Conservation (phyloP, 2,329 filamentous ascomycete genomes). For the Cladosporium colombiae region DNA sequence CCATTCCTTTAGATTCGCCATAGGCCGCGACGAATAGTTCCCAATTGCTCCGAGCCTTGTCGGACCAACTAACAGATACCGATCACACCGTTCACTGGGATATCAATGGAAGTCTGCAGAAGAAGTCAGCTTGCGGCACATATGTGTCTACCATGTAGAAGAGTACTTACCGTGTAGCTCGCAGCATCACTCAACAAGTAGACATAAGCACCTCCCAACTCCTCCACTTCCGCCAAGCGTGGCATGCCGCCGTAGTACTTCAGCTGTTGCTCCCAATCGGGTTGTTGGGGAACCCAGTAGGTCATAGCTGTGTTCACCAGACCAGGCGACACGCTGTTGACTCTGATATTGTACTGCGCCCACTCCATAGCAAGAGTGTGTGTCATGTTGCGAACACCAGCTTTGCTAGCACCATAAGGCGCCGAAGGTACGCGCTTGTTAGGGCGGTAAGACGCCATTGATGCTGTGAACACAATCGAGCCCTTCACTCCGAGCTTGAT, state of each 20-base stretch:
- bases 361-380: slow-evolving; percentile 63
- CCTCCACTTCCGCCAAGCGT: slow-evolving; percentile 37
- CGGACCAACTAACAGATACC: slow-evolving; percentile 23
- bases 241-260: slow-evolving; percentile 28
- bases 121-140: slow-evolving; percentile 53
- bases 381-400: slow-evolving; percentile 56
- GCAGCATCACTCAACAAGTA: slow-evolving; percentile 48
- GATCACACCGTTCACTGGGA: slow-evolving; percentile 42
- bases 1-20: neutral
- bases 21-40: neutral
- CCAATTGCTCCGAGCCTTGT: neutral
- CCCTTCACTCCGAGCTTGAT: slow-evolving; percentile 38
- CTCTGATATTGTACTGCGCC: slow-evolving; percentile 55
- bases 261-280: slow-evolving; percentile 16
- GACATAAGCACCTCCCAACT: slow-evolving; percentile 51
- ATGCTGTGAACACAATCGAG: slow-evolving; percentile 40
- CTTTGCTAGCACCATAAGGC: slow-evolving; percentile 32
- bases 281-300: slow-evolving; percentile 33
- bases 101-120: slow-evolving; percentile 55
- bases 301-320: slow-evolving; percentile 46
- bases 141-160: slow-evolving; percentile 41
- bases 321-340: slow-evolving; percentile 64
- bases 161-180: slow-evolving; percentile 48
- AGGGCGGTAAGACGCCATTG: slow-evolving; percentile 38
- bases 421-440: slow-evolving; percentile 36